A percentile compares a stretch with the other conserved stretches of the same genome.
Conservation (phyloP, 179 eudicot species). For the Drosera spatulata region DNA sequence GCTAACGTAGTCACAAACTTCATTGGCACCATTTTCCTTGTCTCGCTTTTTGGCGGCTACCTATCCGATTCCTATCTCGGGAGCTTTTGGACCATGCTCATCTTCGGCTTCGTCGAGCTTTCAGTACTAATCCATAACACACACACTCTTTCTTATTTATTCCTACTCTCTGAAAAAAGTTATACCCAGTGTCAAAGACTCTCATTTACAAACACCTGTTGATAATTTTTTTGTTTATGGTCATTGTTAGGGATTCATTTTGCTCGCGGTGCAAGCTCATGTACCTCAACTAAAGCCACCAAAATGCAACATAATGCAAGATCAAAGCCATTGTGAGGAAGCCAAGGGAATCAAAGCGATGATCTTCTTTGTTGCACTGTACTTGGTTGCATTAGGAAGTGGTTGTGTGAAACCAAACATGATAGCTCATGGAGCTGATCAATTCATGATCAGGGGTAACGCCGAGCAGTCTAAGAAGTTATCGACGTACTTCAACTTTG, state of each 20-base stretch:
- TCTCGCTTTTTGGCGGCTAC: constrained; percentile 76
- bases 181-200: too few species aligned
- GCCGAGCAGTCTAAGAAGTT: constrained; percentile 55
- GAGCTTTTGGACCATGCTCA: constrained; percentile 94
- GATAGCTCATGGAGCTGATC: constrained; percentile 95
- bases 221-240: background rate
- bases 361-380: constrained; percentile 69
- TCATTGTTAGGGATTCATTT: constrained; percentile 25
- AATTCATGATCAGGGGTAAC: constrained; percentile 27
- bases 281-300: constrained; percentile 80
- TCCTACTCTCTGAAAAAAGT: too few species aligned
- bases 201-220: too few species aligned
- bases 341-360: constrained; percentile 59
- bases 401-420: constrained; percentile 95
- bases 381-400: constrained; percentile 87
- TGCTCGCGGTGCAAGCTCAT: constrained; percentile 91
- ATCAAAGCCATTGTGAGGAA: constrained; percentile 33
- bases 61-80: constrained; percentile 89
- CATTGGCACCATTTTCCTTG: constrained; percentile 70
- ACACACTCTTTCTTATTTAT: too few species aligned
- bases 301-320: constrained; percentile 50
- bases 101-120: constrained; percentile 86
- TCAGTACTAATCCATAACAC: constrained; percentile 26
- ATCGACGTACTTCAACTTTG: constrained; percentile 83
- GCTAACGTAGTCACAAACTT: constrained; percentile 88